Percentiles rank a stretch among this genome's conserved stretches.
These are phyloP conservation scores for Penicillium tannophilum DNA, from an alignment of 495 filamentous ascomycete genomes.

Conservation along the genomic window DNA sequence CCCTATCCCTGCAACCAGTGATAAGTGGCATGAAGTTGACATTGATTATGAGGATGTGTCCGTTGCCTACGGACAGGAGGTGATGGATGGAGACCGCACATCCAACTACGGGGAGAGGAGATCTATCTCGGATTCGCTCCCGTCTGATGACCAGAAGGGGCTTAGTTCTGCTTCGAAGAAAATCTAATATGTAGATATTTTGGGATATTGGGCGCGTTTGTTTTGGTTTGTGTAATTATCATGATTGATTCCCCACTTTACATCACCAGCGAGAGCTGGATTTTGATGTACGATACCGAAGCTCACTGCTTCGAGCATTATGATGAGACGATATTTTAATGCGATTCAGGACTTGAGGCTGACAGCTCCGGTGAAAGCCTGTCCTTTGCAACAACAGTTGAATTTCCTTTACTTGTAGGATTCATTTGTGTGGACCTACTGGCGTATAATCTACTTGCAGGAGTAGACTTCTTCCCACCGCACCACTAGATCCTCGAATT, in stretches of 20 bases:
- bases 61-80: conserved; percentile 45
- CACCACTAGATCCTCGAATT: too few relatives aligned
- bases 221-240: not conserved
- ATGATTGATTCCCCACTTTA: not conserved
- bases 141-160: conserved; percentile 25
- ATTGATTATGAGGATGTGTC: conserved; percentile 49
- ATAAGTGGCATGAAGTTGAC: conserved; percentile 80
- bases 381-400: not conserved
- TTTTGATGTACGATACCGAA: not conserved
- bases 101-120: conserved; percentile 7
- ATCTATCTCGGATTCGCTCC: conserved; percentile 18
- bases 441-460: too few relatives aligned
- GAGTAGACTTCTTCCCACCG: too few relatives aligned
- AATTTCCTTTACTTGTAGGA: not conserved
- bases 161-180: conserved; percentile 16
- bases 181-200: conserved; percentile 8
- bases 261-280: not conserved
- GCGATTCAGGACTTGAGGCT: not conserved
- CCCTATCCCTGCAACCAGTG: conserved; percentile 73
- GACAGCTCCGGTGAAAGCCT: not conserved
- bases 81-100: conserved; percentile 29
- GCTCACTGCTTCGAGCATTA: not conserved
- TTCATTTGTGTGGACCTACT: not conserved
- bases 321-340: not conserved
- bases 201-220: not conserved